A percentile compares a stretch with the other conserved stretches of the same genome.
Conservation (phyloP, 768 basidiomycete genomes). For the Macrolepiota albuminosa region DNA sequence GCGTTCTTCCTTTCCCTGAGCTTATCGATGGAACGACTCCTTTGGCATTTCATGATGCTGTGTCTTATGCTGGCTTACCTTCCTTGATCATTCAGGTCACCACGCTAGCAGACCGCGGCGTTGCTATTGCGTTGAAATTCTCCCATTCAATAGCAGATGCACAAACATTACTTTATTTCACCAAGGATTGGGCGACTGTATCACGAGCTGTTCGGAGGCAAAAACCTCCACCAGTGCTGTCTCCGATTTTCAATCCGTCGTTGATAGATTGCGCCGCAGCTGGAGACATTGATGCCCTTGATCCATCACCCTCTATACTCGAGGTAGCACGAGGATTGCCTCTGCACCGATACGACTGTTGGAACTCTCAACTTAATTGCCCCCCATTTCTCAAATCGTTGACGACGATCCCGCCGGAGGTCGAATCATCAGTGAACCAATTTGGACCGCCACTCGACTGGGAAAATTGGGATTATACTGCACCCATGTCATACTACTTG, state of each 20-base stretch:
- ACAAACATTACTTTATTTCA: constrained; percentile 27
- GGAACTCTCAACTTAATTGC: constrained; percentile 20
- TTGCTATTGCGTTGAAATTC: constrained; percentile 26
- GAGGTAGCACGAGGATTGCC: constrained; percentile 18
- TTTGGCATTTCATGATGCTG: constrained; percentile 20
- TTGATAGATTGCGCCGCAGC: constrained; percentile 24
- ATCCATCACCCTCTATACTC: constrained; percentile 19
- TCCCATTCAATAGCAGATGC: constrained; percentile 33
- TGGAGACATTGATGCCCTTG: constrained; percentile 24
- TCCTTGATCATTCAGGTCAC: constrained; percentile 30
- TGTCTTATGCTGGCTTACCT: constrained; percentile 20
- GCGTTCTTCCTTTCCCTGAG: constrained; percentile 7
- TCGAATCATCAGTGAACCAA: constrained; percentile 1
- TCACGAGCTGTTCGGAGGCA: constrained; percentile 17
- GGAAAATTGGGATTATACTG: constrained; percentile 22
- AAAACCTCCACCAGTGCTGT: constrained; percentile 9
- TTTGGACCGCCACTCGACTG: constrained; percentile 23
- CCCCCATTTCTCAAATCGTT: constrained; percentile 14
- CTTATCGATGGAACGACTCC: constrained; percentile 18
- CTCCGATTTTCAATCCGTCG: constrained; percentile 25
- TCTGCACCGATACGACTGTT: constrained; percentile 27
- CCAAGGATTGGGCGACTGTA: constrained; percentile 29
- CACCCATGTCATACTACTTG: constrained; percentile 21
- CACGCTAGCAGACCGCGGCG: constrained; percentile 22
- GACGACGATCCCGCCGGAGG: constrained; percentile 16